Evolutionary conservation across 106 monocot genomes (phyloP).

Genomic region (Alisma plantagoaquatica): DNA sequence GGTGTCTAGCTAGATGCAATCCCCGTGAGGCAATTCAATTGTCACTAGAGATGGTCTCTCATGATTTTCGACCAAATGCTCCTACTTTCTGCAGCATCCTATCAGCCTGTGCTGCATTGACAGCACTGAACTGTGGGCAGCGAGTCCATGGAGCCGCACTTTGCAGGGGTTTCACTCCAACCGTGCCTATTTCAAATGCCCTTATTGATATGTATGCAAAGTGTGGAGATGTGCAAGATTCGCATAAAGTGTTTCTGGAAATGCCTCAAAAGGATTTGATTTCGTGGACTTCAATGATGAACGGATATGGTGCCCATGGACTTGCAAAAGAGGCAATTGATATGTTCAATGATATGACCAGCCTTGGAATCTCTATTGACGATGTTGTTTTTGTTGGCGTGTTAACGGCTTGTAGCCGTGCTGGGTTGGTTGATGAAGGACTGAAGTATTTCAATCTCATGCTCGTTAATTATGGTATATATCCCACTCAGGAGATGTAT

Average conservation of each 20-base stretch:
- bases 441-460: conserved; percentile 13
- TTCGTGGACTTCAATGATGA: conserved; percentile 41
- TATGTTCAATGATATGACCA: conserved; percentile 21
- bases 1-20: too few relatives aligned
- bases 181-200: conserved; percentile 17
- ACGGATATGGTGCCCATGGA: conserved; percentile 24
- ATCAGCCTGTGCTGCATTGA: conserved; percentile 20
- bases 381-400: conserved; percentile 22
- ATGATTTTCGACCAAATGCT: conserved; percentile 37
- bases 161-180: not conserved
- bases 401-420: conserved; percentile 32
- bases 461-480: conserved; percentile 14
- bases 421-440: conserved; percentile 36
- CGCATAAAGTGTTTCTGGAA: conserved; percentile 23
- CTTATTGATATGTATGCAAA: conserved; percentile 30
- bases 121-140: conserved; percentile 21
- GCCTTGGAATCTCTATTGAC: conserved; percentile 17
- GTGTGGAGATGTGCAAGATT: conserved; percentile 23
- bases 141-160: conserved; percentile 8
- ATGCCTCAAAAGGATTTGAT: conserved; percentile 19
- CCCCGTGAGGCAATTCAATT: too few relatives aligned
- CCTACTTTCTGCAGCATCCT: conserved; percentile 30
- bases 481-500: conserved; percentile 19
- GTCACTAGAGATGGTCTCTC: too few relatives aligned
- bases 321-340: conserved; percentile 15